Percentiles rank a stretch among this genome's conserved stretches.
Evolutionary conservation across 495 filamentous ascomycete genomes (phyloP).

Genomic region (Hypoxylon trugodes): DNA sequence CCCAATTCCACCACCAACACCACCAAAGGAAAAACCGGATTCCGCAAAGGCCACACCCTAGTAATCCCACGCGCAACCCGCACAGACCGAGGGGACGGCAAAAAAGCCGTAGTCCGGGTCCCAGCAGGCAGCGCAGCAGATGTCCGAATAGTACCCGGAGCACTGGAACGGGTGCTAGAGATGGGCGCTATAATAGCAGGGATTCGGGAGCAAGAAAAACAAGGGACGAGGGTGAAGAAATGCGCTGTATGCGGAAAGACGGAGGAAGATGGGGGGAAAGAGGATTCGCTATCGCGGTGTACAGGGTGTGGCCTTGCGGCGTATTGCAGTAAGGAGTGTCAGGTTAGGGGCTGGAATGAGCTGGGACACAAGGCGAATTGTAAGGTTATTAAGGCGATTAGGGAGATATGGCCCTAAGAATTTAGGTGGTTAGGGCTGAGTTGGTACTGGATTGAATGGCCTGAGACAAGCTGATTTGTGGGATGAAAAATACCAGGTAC

Average conservation of each 20-base stretch:
- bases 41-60: slow-evolving; percentile 46
- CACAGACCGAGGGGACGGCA: slow-evolving; percentile 44
- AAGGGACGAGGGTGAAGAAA: slow-evolving; percentile 10
- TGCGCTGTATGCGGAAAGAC: slow-evolving; percentile 41
- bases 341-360: slow-evolving; percentile 52
- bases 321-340: slow-evolving; percentile 57
- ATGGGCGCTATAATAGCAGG: slow-evolving; percentile 37
- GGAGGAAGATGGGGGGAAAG: slow-evolving; percentile 11
- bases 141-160: slow-evolving; percentile 43
- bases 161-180: slow-evolving; percentile 43
- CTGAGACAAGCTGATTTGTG: no score
- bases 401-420: slow-evolving; percentile 46
- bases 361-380: slow-evolving; percentile 54
- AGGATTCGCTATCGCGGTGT: slow-evolving; percentile 46
- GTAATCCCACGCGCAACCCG: slow-evolving; percentile 44
- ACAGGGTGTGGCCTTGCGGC: slow-evolving; percentile 50
- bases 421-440: not conserved
- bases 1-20: not conserved
- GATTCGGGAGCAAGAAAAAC: slow-evolving; percentile 14
- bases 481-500: no score
- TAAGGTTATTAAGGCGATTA: slow-evolving; percentile 50
- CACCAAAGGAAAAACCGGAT: slow-evolving; percentile 8
- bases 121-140: slow-evolving; percentile 18
- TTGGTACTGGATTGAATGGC: no score
- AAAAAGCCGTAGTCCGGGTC: slow-evolving; percentile 49